Evolutionary conservation across 1,284 basidiomycete genomes (phyloP).

Genomic region (Anthracocystis walkeri): DNA sequence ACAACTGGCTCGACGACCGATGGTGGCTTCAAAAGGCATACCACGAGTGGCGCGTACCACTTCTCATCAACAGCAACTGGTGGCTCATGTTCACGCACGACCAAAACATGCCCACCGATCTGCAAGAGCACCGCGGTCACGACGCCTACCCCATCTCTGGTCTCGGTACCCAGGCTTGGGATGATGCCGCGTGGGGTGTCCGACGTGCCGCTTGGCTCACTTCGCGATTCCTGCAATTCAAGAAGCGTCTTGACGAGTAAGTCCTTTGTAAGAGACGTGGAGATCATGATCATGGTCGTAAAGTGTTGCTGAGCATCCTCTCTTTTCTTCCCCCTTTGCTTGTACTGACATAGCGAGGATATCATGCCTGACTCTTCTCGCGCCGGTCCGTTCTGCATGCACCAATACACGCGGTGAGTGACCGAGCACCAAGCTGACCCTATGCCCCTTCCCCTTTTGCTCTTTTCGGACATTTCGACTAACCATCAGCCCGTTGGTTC

Average conservation of each 20-base stretch:
- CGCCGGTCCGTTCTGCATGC: slow-evolving; percentile 74
- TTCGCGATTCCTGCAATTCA: slow-evolving; percentile 82
- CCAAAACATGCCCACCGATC: slow-evolving; percentile 70
- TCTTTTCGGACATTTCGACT: slow-evolving; percentile 29
- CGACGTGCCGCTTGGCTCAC: slow-evolving; percentile 86
- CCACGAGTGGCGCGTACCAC: slow-evolving; percentile 86
- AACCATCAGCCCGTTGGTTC: slow-evolving; percentile 54
- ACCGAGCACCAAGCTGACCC: slow-evolving; percentile 39
- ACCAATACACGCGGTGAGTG: slow-evolving; percentile 73
- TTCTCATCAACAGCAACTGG: slow-evolving; percentile 95
- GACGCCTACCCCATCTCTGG: slow-evolving; percentile 58
- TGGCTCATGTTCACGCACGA: slow-evolving; percentile 85
- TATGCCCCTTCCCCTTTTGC: slow-evolving; percentile 15
- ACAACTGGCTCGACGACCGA: slow-evolving; percentile 96
- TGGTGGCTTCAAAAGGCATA: slow-evolving; percentile 93
- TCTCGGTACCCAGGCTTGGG: slow-evolving; percentile 58
- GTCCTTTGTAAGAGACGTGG: slow-evolving; percentile 21
- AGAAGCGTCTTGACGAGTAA: slow-evolving; percentile 76
- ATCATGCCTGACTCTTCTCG: slow-evolving; percentile 73
- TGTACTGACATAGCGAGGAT: slow-evolving; percentile 70
- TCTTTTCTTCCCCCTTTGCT: slow-evolving; percentile 1
- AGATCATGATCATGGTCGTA: no score
- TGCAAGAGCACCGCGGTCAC: slow-evolving; percentile 58
- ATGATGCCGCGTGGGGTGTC: slow-evolving; percentile 79
- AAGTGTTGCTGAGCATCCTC: slow-evolving; percentile 11